These are phyloP conservation scores for Dioscorea dumetorum DNA, from an alignment of 106 monocot genomes.

Conservation along the genomic window DNA sequence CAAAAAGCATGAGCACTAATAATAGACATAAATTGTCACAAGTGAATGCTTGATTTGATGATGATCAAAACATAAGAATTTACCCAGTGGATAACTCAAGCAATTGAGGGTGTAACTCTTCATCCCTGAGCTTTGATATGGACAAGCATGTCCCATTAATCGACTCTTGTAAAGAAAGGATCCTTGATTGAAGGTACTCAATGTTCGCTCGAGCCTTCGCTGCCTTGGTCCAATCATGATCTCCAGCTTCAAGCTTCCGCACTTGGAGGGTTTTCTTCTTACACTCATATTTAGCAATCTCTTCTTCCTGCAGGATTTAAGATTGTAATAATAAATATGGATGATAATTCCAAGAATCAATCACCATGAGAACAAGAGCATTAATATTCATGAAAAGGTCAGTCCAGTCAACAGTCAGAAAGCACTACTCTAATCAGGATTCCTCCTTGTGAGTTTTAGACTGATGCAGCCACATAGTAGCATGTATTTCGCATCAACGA, in stretches of 20 bases:
- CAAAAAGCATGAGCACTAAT: background rate
- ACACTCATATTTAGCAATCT: slow-evolving; percentile 42
- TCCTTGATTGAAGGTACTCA: slow-evolving; percentile 51
- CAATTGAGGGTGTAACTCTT: slow-evolving; percentile 72
- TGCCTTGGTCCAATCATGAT: slow-evolving; percentile 32
- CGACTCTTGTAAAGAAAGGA: slow-evolving; percentile 62
- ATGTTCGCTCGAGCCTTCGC: slow-evolving; percentile 42
- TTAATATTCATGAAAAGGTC: too few species aligned
- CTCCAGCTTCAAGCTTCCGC: slow-evolving; percentile 51
- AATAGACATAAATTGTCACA: background rate
- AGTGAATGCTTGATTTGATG: background rate
- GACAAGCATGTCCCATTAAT: slow-evolving; percentile 57
- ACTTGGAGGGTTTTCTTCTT: slow-evolving; percentile 41
- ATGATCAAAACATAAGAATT: background rate
- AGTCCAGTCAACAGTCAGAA: too few species aligned
- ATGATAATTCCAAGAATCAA: too few species aligned
- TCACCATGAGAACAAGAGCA: too few species aligned
- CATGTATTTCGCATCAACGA: too few species aligned
- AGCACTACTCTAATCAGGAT: background rate
- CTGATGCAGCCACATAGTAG: too few species aligned
- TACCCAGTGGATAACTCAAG: slow-evolving; percentile 64
- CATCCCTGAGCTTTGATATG: slow-evolving; percentile 81
- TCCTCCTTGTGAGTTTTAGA: too few species aligned
- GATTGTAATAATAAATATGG: too few species aligned
- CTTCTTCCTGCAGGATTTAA: slow-evolving; percentile 54